Evolutionary conservation across 768 basidiomycete species (phyloP).

Genomic region (Tricholoma sp.): DNA sequence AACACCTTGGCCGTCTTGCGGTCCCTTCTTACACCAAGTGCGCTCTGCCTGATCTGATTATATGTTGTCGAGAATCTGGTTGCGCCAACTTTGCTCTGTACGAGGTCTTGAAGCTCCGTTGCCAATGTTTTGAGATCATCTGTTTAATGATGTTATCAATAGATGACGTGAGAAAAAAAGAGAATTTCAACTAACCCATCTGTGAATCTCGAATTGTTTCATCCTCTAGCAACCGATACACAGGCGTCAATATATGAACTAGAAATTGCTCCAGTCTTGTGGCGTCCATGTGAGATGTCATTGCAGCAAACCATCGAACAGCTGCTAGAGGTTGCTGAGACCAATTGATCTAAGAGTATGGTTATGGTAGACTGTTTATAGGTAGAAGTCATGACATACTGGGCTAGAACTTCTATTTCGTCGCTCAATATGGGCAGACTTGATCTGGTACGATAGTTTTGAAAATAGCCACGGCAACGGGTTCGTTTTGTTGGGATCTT

Average conservation of each 20-base stretch:
- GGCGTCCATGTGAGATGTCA: conserved; percentile 67
- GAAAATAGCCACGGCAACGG: conserved; percentile 93
- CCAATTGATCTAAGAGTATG: conserved; percentile 65
- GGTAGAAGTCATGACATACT: conserved; percentile 30
- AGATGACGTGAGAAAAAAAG: not conserved
- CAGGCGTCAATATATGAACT: conserved; percentile 79
- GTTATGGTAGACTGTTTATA: conserved; percentile 1
- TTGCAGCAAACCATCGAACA: conserved; percentile 92
- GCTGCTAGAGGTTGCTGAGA: conserved; percentile 73
- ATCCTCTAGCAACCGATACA: conserved; percentile 86
- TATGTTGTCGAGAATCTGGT: conserved; percentile 77
- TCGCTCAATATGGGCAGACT: conserved; percentile 68
- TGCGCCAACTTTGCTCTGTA: conserved; percentile 86
- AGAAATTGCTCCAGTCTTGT: conserved; percentile 61
- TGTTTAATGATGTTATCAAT: conserved; percentile 21
- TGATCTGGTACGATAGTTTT: conserved; percentile 83
- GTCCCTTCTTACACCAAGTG: conserved; percentile 61
- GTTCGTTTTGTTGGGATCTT: conserved; percentile 32
- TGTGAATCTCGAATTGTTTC: conserved; percentile 73
- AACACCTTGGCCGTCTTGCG: conserved; percentile 57
- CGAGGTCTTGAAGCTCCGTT: conserved; percentile 78
- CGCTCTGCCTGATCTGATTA: conserved; percentile 73
- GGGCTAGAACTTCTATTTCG: conserved; percentile 44
- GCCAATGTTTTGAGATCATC: conserved; percentile 82
- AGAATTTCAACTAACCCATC: conserved; percentile 53